Base-by-base conservation (phyloP, 768 basidiomycete genomes). In the Polyporus arcularius region DNA sequence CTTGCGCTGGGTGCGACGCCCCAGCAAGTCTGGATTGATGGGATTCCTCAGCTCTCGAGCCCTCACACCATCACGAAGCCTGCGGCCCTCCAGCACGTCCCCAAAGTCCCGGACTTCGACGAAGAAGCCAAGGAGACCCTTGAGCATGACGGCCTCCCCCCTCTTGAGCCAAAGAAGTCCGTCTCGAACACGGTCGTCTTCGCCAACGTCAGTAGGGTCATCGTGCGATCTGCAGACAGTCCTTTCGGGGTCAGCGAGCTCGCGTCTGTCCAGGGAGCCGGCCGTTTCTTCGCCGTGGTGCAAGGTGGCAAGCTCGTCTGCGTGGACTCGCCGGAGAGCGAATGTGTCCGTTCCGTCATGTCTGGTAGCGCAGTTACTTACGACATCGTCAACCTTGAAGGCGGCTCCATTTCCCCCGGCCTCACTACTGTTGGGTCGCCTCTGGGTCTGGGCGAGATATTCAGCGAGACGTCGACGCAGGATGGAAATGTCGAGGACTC, bases 21-120 rank as follows among this genome's bases (percentile, higher is more conserved):
- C 5, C 79, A 80, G 51, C 91, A 94, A 76, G 90, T 92, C 10
- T 92, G 82, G 74, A 91, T 94, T 60, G 93, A 96, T 67, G 94
- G 93, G 3, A 88, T 94, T 50, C 70, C 88, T 0, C 93, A 96
- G 67, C 66, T 89, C 2, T 67, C 75, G 43, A 68, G 73, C 3
- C 80, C 86, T 2, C 70, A 78, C 64, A 70, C 81, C 16, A 70
- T 79, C 42, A 49, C 73, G 52, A 94, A 96, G 68, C 84, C 88
- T 0, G 48, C 62, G 1, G 57, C 71, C 7, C 76, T 83, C 62
- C 90, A 94, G 65, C 62, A 74, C 7, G 73, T 75, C 1, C 86
- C 87, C 4, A 72, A 75, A 35, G 81, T 81, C 0, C 87, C 88
- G 4, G 77, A 89, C 65, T 90, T 85, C 65, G 79, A 82, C 59